A percentile compares a stretch with the other conserved stretches of the same genome.
phyloP scores from a whole-genome alignment of 208 protist species.

The Leishmania guyanensis region DNA sequence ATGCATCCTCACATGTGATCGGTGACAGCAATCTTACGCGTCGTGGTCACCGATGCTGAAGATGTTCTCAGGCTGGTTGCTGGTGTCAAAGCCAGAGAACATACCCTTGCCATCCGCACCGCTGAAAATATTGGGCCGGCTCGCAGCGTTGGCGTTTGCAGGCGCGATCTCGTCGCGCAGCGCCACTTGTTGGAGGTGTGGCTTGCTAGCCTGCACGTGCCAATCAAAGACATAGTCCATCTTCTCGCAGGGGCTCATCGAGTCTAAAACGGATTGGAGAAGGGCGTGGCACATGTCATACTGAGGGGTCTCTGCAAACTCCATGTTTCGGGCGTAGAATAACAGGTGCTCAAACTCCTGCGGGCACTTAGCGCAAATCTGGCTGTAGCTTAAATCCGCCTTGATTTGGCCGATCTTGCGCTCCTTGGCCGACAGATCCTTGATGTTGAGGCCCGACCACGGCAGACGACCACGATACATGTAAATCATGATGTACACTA shows the following conservation, averaged over 20 bases:
- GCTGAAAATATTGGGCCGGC: slow-evolving; percentile 43
- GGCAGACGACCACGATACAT: slow-evolving; percentile 94
- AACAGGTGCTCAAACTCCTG: slow-evolving; percentile 71
- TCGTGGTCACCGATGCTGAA: slow-evolving; percentile 48
- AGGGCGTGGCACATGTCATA: slow-evolving; percentile 85
- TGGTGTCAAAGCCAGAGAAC: slow-evolving; percentile 50
- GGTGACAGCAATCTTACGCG: neutral
- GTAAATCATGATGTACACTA: slow-evolving; percentile 96
- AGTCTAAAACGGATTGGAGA: slow-evolving; percentile 51
- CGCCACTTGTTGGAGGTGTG: slow-evolving; percentile 4
- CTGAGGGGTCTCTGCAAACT: slow-evolving; percentile 61
- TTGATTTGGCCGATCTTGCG: slow-evolving; percentile 67
- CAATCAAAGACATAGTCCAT: slow-evolving; percentile 63
- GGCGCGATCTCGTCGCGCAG: slow-evolving; percentile 33
- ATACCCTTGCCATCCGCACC: slow-evolving; percentile 45
- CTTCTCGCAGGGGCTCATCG: slow-evolving; percentile 36
- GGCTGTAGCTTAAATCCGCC: slow-evolving; percentile 37
- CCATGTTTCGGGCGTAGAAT: slow-evolving; percentile 69
- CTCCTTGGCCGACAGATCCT: slow-evolving; percentile 78
- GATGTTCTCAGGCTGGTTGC: slow-evolving; percentile 41
- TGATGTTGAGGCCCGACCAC: slow-evolving; percentile 93
- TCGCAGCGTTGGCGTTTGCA: slow-evolving; percentile 15
- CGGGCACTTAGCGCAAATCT: slow-evolving; percentile 77
- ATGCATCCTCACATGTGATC: neutral
- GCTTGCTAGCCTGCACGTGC: slow-evolving; percentile 24